Percentiles rank a stretch among this genome's conserved stretches.
phyloP scores from a whole-genome alignment of 805 yeast genomes.

The Wickerhamiella azyma region DNA sequence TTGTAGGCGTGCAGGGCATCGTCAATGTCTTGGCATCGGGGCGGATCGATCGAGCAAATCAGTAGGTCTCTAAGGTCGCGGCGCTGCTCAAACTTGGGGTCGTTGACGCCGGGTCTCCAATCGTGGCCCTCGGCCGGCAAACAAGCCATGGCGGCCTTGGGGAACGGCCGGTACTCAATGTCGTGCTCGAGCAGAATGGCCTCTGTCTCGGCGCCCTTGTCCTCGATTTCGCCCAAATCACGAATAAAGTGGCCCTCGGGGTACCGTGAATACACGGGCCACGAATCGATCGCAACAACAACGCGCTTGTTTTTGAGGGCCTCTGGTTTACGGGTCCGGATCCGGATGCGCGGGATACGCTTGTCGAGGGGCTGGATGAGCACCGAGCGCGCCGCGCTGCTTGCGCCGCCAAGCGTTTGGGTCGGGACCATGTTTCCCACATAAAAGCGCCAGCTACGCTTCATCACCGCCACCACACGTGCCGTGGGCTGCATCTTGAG shows the following conservation, averaged over 20 bases:
- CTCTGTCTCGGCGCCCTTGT: conserved; percentile 90
- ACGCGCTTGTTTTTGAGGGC: conserved; percentile 81
- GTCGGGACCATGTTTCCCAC: conserved; percentile 80
- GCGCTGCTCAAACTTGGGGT: conserved; percentile 43
- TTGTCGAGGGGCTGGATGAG: conserved; percentile 83
- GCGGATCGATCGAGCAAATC: conserved; percentile 95
- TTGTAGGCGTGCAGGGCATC: conserved; percentile 84
- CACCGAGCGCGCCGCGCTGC: conserved; percentile 62
- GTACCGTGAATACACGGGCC: conserved; percentile 72
- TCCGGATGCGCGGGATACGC: conserved; percentile 72
- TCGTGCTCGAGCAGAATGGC: conserved; percentile 88
- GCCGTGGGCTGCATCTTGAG: conserved; percentile 78
- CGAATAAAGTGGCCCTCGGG: conserved; percentile 95
- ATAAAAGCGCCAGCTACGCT: conserved; percentile 90
- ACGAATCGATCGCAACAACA: conserved; percentile 81
- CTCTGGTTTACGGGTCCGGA: conserved; percentile 72
- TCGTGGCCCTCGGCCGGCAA: conserved; percentile 85
- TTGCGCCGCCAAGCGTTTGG: conserved; percentile 43
- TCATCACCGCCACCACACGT: conserved; percentile 69
- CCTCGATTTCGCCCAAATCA: conserved; percentile 77
- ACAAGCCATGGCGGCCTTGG: conserved; percentile 82
- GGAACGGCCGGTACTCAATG: conserved; percentile 91
- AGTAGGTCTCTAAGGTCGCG: conserved; percentile 76
- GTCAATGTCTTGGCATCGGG: conserved; percentile 96
- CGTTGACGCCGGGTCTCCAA: conserved; percentile 68